Base-by-base conservation (phyloP, 2,329 filamentous ascomycete species). In the Ophiostoma ips region DNA sequence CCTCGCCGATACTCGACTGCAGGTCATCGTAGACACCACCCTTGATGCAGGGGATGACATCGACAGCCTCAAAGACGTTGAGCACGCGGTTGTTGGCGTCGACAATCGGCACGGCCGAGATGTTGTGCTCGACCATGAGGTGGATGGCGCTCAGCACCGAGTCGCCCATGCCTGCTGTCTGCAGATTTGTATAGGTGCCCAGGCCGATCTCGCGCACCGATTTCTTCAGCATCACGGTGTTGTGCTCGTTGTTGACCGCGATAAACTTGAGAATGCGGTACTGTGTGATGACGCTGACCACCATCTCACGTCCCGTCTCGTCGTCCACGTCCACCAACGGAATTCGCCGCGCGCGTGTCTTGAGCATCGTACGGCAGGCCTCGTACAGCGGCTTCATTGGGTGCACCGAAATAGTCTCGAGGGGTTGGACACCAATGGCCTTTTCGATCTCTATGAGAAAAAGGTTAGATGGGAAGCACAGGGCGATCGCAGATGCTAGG, bases 181-280 rank as follows among this genome's bases (percentile, higher is more conserved):
- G 79, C 50, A 98, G 69, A 57, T 87, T 76, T 19, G 74, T 70
- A 64, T 95, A 96, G 1, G 87, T 90, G 48, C 92, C 94, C 9
- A 98, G 73, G 24, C 80, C 79, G 50, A 96, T 77, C 55, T 95
- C 88, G 53, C 79, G 78, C 51, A 98, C 73, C 10, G 87, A 83
- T 68, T 94, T 95, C 62, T 87, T 86, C 54, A 98, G 70, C 62
- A 88, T 77, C 59, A 94, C 83, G 5, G 90, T 95, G 62, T 94
- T 85, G 58, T 83, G 81, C 60, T 82, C 78, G 58, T 77, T 79
- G 66, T 98, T 98, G 66, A 98, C 90, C 11, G 92, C 89, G 55
- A 98, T 94, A 64, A 98, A 98, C 64, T 98, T 98, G 56, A 98
- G 77, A 58, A 98, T 96, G 52, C 94, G 84, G 67, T 98, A 98